Percentiles rank a stretch among this genome's conserved stretches.
Evolutionary conservation across 495 filamentous ascomycete species (phyloP).

Genomic region (Talaromyces borbonicus): DNA sequence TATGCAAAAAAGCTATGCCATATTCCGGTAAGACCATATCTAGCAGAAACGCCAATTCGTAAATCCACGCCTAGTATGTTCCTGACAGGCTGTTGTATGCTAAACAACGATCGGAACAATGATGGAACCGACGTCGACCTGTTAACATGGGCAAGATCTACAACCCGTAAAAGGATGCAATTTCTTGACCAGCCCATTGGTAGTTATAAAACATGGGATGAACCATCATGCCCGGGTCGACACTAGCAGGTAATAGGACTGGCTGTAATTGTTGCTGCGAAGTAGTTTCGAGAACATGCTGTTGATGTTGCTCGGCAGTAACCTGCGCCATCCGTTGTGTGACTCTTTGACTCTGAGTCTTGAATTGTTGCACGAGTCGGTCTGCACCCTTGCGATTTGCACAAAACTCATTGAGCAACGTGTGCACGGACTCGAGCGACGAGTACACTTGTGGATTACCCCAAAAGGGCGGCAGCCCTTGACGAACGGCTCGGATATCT

Average conservation of each 20-base stretch:
- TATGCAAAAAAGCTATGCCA: no score
- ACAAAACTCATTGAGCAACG: constrained; percentile 40
- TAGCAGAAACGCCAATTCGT: constrained; percentile 1
- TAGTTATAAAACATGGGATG: constrained; percentile 8
- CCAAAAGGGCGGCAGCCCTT: constrained; percentile 28
- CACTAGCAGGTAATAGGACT: background rate
- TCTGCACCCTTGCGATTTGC: constrained; percentile 39
- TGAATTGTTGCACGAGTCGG: constrained; percentile 34
- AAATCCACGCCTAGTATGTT: no score
- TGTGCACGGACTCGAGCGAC: constrained; percentile 30
- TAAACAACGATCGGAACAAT: no score
- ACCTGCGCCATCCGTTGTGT: constrained; percentile 31
- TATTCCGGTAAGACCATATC: no score
- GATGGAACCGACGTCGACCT: no score
- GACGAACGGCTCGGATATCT: constrained; percentile 35
- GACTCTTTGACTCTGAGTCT: constrained; percentile 35
- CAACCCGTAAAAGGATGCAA: constrained; percentile 7
- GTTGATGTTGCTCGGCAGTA: constrained; percentile 16
- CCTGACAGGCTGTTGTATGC: no score
- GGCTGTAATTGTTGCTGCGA: constrained; percentile 13
- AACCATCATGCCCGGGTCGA: constrained; percentile 5
- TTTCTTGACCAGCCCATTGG: constrained; percentile 3
- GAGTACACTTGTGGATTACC: constrained; percentile 32
- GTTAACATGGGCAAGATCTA: background rate
- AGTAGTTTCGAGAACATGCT: constrained; percentile 1